Percentiles rank a stretch among this genome's conserved stretches.
phyloP scores from a whole-genome alignment of 768 basidiomycete species.

The Kwoniella bestiolae region DNA sequence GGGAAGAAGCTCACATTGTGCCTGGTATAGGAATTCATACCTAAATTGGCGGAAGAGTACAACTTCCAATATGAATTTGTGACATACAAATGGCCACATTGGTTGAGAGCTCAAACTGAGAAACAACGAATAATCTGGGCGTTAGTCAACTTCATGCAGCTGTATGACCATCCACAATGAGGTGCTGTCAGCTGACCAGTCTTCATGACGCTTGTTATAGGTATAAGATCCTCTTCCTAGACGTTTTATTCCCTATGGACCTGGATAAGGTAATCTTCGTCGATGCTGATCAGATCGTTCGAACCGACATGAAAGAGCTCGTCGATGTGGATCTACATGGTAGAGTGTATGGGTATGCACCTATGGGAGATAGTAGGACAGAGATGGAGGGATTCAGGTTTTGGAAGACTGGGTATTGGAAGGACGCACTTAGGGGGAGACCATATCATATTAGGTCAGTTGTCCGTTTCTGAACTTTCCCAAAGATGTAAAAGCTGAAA shows the following conservation, averaged over 20 bases:
- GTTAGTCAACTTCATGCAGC: constrained; percentile 46
- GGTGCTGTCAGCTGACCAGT: background rate
- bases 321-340: constrained; percentile 91
- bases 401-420: constrained; percentile 89
- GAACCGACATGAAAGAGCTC: constrained; percentile 91
- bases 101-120: constrained; percentile 95
- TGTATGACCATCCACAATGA: background rate
- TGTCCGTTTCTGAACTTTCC: background rate
- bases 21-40: constrained; percentile 91
- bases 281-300: constrained; percentile 83
- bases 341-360: constrained; percentile 92
- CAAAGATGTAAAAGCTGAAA: background rate
- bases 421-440: constrained; percentile 75
- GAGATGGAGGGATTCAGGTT: constrained; percentile 99
- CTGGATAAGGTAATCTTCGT: constrained; percentile 99
- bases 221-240: constrained; percentile 98
- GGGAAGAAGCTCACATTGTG: too few species aligned
- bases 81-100: constrained; percentile 99
- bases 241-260: constrained; percentile 98
- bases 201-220: constrained; percentile 36
- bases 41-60: constrained; percentile 86
- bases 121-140: constrained; percentile 99
- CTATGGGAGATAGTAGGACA: constrained; percentile 92
- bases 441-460: constrained; percentile 94
- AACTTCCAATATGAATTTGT: constrained; percentile 95